Evolutionary conservation across 2,329 filamentous ascomycete species (phyloP), one percentile per base, ranked within the genome.

Genomic region (Lecanicillium sp.): DNA sequence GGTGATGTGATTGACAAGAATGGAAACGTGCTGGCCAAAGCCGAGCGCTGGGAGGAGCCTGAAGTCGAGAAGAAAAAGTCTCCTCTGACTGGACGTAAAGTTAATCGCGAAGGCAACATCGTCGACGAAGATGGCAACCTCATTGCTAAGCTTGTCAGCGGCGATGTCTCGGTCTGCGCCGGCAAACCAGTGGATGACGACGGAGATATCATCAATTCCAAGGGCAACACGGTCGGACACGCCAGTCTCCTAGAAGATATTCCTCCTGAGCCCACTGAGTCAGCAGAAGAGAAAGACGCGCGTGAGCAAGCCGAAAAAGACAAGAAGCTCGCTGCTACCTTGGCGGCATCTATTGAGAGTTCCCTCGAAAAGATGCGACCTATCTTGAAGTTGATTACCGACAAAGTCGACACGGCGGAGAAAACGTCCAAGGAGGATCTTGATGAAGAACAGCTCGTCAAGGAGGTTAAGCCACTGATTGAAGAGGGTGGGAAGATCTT

Each of bases 401-500:
- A 88, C 77, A 74, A 82, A 64, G 84, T 94, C 52, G 85, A 94
- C 51, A 72, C 71, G 40, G 87, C 85, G 19, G 86, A 95, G 60
- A 77, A 79, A 47, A 86, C 83, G 19, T 82, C 84, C 31, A 84
- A 87, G 61, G 86, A 94, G 4, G 87, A 95, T 51, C 80, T 90
- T 17, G 87, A 96, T 54, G 89, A 96, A 58, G 87, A 96, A 54
- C 76, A 85, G 49, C 77, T 95, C 5, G 88, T 96, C 54, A 79
- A 85, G 58, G 75, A 88, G 42, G 87, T 95, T 52, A 86, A 83
- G 61, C 89, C 89, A 1, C 72, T 95, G 12, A 87, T 96, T 54
- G 88, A 95, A 59, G 84, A 95, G 60, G 88, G 81, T 34, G 77
- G 79, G 39, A 80, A 79, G 48, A 87, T 94, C 55, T 72, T 96